These are phyloP conservation scores for Xerocomus brunneocitrinus DNA, from an alignment of 768 basidiomycete genomes.

Conservation along the genomic window DNA sequence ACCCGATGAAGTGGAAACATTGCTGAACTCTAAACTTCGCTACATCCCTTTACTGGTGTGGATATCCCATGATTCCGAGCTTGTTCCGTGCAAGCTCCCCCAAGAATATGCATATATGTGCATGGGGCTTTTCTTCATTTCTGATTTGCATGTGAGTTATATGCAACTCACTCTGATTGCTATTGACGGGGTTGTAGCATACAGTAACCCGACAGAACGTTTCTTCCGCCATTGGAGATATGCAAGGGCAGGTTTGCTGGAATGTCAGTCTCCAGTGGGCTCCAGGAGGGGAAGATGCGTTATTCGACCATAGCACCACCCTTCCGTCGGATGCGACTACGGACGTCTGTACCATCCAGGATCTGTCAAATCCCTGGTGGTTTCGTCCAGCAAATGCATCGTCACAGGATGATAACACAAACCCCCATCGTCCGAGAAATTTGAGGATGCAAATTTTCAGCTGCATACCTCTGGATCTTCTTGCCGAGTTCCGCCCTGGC, in stretches of 20 bases:
- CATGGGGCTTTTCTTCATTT: conserved; percentile 46
- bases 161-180: not conserved
- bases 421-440: conserved; percentile 21
- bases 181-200: conserved; percentile 16
- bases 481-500: conserved; percentile 27
- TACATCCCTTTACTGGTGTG: conserved; percentile 40
- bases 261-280: conserved; percentile 44
- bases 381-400: conserved; percentile 10
- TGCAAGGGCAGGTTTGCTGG: conserved; percentile 41
- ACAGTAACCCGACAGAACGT: not conserved
- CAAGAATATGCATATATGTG: conserved; percentile 39
- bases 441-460: conserved; percentile 25
- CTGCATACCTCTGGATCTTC: conserved; percentile 28
- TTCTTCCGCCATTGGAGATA: not conserved
- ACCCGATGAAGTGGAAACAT: conserved; percentile 40
- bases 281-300: conserved; percentile 43
- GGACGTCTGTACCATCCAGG: not conserved
- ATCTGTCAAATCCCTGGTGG: conserved; percentile 21
- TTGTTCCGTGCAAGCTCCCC: conserved; percentile 25
- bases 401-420: conserved; percentile 5
- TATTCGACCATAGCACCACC: conserved; percentile 9
- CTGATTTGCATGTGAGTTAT: conserved; percentile 35
- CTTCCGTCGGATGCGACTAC: not conserved
- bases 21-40: conserved; percentile 38
- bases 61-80: conserved; percentile 31